phyloP scores from a whole-genome alignment of 257 asterid genomes.

The Solanum paucissectum region DNA sequence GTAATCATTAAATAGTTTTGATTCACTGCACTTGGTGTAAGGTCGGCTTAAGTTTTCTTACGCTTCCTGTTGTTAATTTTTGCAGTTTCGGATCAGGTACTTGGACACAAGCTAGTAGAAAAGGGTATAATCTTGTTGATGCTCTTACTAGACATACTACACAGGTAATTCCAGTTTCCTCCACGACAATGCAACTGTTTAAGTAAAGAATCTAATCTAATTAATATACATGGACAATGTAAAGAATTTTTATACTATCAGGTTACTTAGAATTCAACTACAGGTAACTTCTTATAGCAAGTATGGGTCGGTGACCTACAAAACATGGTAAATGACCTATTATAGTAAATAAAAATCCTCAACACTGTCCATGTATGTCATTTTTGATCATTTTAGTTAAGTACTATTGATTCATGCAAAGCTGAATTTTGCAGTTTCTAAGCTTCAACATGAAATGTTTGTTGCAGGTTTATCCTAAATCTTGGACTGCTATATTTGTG shows the following conservation, averaged over 20 bases:
- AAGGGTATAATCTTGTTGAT: slow-evolving; percentile 12
- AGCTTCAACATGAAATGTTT: neutral
- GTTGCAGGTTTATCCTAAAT: slow-evolving; percentile 10
- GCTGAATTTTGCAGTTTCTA: neutral
- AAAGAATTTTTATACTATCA: neutral
- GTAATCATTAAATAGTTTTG: neutral
- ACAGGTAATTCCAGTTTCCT: slow-evolving; percentile 3
- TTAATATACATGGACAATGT: neutral
- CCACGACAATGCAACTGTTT: neutral
- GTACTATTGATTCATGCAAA: neutral
- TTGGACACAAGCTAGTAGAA: slow-evolving; percentile 10
- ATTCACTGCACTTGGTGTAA: neutral
- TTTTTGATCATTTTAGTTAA: neutral
- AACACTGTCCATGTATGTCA: neutral
- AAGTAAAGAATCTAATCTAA: neutral
- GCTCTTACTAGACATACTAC: slow-evolving; percentile 16
- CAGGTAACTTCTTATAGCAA: neutral
- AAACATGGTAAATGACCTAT: neutral
- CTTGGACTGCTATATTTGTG: slow-evolving; percentile 13
- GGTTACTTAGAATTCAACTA: neutral
- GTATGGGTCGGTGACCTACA: neutral
- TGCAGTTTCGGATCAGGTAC: slow-evolving; percentile 12
- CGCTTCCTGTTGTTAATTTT: neutral
- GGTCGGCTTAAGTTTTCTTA: neutral
- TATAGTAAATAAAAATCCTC: neutral